Evolutionary conservation across 352 stramenopile species (phyloP), one percentile per base, ranked within the genome.

Genomic region (Globisporangium viniferum): DNA sequence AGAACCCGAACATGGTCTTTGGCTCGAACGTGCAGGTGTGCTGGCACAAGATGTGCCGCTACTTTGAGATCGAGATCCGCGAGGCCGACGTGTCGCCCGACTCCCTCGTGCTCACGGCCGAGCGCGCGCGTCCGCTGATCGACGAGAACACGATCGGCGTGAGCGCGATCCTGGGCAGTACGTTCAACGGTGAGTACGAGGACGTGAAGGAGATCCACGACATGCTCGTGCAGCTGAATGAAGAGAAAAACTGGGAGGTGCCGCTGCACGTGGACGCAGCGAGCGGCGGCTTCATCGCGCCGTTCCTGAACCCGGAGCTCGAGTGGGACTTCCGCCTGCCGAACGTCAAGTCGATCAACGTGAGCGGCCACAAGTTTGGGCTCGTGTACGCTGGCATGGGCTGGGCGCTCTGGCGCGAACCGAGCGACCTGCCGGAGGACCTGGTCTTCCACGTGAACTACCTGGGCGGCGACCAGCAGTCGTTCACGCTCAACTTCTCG

Each of bases 31-130:
- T 97, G 24, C 90, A 97, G 69, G 91, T 97, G 29, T 95, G 91
- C 78, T 98, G 93, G 93, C 90, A 98, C 79, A 98, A 98, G 76
- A 91, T 97, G 78, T 98, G 91, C 84, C 91, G 92, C 70, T 98
- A 98, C 78, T 98, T 98, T 81, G 93, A 98, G 69, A 88, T 98
- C 59, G 92, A 97, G 65, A 84, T 93, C 51, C 89, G 91, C 46
- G 84, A 97, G 63, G 89, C 91, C 39, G 82, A 93, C 57, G 89
- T 98, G 51, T 96, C 89, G 33, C 79, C 83, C 2, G 90, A 97
- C 69, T 81, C 70, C 22, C 88, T 97, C 15, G 83, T 96, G 59
- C 82, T 97, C 46, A 97, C 90, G 62, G 79, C 93, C 14, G 82
- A 95, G 57, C 83, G 89, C 22, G 84, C 88, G 9, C 72, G 79